Conservation (phyloP, 2,329 filamentous ascomycete genomes). For the Colletotrichum sp. region DNA sequence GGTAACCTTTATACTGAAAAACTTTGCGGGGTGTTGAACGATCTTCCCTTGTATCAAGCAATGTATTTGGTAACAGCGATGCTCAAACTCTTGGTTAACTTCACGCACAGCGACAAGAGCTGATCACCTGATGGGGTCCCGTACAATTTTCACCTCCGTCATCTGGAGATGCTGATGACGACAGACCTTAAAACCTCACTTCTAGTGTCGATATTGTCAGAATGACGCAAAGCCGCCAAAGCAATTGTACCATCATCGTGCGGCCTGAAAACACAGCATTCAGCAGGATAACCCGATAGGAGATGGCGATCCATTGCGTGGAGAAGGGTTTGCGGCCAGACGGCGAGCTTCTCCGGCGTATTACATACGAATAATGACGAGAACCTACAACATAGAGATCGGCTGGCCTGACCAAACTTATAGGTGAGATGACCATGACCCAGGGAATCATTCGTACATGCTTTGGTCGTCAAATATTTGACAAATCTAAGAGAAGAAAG, state of each 20-base stretch:
- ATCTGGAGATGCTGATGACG: not conserved
- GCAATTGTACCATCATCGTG: no score
- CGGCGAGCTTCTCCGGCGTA: accelerated
- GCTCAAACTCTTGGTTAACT: not conserved
- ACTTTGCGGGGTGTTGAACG: accelerated
- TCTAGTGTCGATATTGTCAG: accelerated
- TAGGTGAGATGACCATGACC: accelerated
- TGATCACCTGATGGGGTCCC: accelerated
- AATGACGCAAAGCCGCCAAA: no score
- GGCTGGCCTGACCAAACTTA: accelerated
- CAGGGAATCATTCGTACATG: accelerated
- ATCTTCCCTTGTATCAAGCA: no score
- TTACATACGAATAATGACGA: accelerated
- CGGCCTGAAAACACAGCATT: no score
- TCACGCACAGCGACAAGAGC: accelerated
- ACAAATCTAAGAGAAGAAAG: accelerated
- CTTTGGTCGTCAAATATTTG: not conserved
- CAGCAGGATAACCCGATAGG: accelerated
- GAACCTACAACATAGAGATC: not conserved
- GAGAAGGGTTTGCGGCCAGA: not conserved
- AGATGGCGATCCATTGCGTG: not conserved
- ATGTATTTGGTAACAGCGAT: not conserved
- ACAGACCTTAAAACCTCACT: accelerated
- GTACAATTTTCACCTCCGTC: not conserved
- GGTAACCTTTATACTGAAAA: no score